A percentile compares a stretch with the other conserved stretches of the same genome.
Conservation (phyloP, 805 yeast species). For the Lipomyces mesembrius region DNA sequence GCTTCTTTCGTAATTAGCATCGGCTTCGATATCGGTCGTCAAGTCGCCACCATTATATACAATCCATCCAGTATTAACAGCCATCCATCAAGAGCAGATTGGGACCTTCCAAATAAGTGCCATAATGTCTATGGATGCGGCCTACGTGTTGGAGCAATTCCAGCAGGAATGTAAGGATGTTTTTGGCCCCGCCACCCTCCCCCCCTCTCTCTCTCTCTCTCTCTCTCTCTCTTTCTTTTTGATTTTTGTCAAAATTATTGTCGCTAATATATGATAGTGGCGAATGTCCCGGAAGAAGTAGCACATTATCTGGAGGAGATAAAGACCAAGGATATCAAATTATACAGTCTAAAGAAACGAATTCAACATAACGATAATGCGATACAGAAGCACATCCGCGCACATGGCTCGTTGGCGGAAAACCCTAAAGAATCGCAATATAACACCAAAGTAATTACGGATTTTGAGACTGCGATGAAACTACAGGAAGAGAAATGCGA, state of each 20-base stretch:
- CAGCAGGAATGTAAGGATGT: slow-evolving; percentile 48
- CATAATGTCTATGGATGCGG: slow-evolving; percentile 69
- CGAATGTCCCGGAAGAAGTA: slow-evolving; percentile 87
- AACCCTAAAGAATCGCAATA: slow-evolving; percentile 79
- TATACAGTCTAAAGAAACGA: slow-evolving; percentile 68
- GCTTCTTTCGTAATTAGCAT: background rate
- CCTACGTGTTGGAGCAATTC: slow-evolving; percentile 76
- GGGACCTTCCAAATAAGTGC: background rate
- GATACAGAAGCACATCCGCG: slow-evolving; percentile 78
- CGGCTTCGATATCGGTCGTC: background rate
- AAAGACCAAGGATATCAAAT: slow-evolving; percentile 65
- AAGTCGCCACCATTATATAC: background rate
- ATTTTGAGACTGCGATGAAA: slow-evolving; percentile 60
- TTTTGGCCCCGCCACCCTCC: background rate
- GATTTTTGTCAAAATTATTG: background rate
- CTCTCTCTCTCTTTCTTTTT: too few species aligned
- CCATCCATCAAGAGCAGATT: slow-evolving; percentile 11
- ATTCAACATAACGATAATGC: slow-evolving; percentile 75
- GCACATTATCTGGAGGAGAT: slow-evolving; percentile 80
- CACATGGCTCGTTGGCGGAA: slow-evolving; percentile 78
- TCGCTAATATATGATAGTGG: slow-evolving; percentile 47
- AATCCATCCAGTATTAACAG: background rate
- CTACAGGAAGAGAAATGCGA: slow-evolving; percentile 79
- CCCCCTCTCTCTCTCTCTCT: too few species aligned
- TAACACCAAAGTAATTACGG: slow-evolving; percentile 68